Evolutionary conservation across 371 early-diverging fungal species (phyloP).

Genomic region (Actinomortierella wolfii): DNA sequence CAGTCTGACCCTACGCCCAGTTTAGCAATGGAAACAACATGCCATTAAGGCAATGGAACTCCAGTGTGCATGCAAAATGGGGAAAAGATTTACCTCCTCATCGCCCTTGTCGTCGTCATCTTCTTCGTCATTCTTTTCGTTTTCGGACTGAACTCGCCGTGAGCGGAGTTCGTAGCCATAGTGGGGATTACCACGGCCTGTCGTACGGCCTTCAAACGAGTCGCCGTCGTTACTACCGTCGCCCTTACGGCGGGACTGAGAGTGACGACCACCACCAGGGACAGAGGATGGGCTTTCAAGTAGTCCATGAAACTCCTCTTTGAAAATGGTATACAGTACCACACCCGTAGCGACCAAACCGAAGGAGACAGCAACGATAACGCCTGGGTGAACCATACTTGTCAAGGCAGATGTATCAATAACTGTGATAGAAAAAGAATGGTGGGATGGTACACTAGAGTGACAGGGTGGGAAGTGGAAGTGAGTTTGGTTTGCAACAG

Average conservation of each 20-base stretch:
- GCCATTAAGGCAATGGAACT: no score
- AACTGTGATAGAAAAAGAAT: not conserved
- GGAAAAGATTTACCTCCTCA: conserved; percentile 25
- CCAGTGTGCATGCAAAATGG: not conserved
- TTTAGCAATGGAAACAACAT: no score
- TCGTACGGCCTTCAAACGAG: not conserved
- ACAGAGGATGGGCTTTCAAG: conserved; percentile 11
- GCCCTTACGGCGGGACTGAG: not conserved
- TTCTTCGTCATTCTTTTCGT: conserved; percentile 10
- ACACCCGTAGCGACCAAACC: conserved; percentile 37
- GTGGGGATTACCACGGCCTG: conserved; percentile 10
- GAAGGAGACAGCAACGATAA: conserved; percentile 20
- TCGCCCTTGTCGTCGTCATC: conserved; percentile 14
- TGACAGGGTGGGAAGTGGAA: no score
- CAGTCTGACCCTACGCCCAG: no score
- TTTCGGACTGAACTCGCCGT: not conserved
- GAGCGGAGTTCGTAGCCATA: conserved; percentile 27
- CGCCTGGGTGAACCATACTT: conserved; percentile 38
- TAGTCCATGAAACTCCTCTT: conserved; percentile 21
- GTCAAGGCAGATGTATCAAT: no score
- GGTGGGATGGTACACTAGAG: no score
- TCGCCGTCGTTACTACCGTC: not conserved
- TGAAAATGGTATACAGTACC: conserved; percentile 25
- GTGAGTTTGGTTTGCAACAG: no score
- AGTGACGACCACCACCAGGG: not conserved